Evolutionary conservation across 2,329 filamentous ascomycete species (phyloP).

Genomic region (Knufia petricola): DNA sequence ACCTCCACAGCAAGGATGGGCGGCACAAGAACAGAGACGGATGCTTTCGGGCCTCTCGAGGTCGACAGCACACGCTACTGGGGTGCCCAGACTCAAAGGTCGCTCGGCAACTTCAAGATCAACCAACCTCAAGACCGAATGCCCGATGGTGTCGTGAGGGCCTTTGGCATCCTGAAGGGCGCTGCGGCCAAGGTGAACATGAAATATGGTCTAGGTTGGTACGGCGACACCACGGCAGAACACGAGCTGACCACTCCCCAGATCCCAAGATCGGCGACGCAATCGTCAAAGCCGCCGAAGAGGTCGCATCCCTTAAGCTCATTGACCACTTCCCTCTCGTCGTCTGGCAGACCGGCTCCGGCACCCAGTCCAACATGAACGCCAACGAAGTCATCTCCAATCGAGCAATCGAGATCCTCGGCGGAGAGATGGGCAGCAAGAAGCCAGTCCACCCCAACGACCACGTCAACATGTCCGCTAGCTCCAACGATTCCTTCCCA

Average conservation of each 20-base stretch:
- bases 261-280: constrained; percentile 84
- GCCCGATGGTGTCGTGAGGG: constrained; percentile 82
- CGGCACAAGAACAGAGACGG: constrained; percentile 71
- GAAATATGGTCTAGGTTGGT: constrained; percentile 68
- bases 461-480: constrained; percentile 98
- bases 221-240: background rate
- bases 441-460: constrained; percentile 99
- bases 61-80: constrained; percentile 77
- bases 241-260: constrained; percentile 28
- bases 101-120: constrained; percentile 95
- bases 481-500: constrained; percentile 98
- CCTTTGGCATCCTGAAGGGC: constrained; percentile 95
- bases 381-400: constrained; percentile 92
- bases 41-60: constrained; percentile 95
- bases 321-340: constrained; percentile 84
- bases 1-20: constrained; percentile 16
- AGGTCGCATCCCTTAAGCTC: constrained; percentile 76
- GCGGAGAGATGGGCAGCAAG: constrained; percentile 89
- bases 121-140: constrained; percentile 99
- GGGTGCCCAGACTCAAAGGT: constrained; percentile 53
- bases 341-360: constrained; percentile 86
- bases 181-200: constrained; percentile 94
- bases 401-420: constrained; percentile 84
- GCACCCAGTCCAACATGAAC: constrained; percentile 96
- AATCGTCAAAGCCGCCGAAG: constrained; percentile 73